These are phyloP conservation scores for Sanghuangporus weigelae DNA, from an alignment of 1,284 basidiomycete species.

Conservation along the genomic window DNA sequence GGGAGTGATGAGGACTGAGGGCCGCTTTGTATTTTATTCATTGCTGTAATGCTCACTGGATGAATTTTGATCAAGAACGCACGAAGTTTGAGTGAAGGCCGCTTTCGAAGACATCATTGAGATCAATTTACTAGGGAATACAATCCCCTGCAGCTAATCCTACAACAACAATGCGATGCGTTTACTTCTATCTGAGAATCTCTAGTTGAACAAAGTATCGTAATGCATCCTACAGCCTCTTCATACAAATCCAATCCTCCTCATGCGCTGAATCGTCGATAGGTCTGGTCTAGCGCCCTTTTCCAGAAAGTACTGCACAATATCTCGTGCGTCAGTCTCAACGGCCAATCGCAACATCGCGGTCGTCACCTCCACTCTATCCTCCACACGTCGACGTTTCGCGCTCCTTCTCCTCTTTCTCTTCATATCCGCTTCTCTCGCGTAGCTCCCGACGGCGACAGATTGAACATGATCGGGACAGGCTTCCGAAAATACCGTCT, in stretches of 20 bases:
- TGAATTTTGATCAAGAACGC: too few relatives aligned
- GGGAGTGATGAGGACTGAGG: conserved; percentile 67
- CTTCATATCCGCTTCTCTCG: conserved; percentile 8
- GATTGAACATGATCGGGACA: too few relatives aligned
- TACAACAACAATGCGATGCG: too few relatives aligned
- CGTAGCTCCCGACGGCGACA: too few relatives aligned
- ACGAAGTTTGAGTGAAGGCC: not conserved
- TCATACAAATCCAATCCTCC: conserved; percentile 4
- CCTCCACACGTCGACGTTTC: conserved; percentile 52
- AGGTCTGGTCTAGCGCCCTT: conserved; percentile 74
- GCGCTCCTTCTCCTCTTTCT: conserved; percentile 23
- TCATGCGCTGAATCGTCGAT: conserved; percentile 52
- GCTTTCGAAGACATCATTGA: too few relatives aligned
- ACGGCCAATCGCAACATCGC: conserved; percentile 63
- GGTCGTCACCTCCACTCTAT: conserved; percentile 50
- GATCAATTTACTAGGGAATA: too few relatives aligned
- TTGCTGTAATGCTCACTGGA: not conserved
- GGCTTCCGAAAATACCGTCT: too few relatives aligned
- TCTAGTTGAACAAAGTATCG: too few relatives aligned
- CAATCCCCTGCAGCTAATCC: too few relatives aligned
- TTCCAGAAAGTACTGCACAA: conserved; percentile 72
- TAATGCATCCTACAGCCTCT: too few relatives aligned
- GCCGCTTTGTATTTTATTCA: not conserved
- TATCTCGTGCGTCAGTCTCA: conserved; percentile 55
- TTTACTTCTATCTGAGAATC: too few relatives aligned